phyloP scores from a whole-genome alignment of 257 asterid genomes.

The Galeopsis tetrahit region DNA sequence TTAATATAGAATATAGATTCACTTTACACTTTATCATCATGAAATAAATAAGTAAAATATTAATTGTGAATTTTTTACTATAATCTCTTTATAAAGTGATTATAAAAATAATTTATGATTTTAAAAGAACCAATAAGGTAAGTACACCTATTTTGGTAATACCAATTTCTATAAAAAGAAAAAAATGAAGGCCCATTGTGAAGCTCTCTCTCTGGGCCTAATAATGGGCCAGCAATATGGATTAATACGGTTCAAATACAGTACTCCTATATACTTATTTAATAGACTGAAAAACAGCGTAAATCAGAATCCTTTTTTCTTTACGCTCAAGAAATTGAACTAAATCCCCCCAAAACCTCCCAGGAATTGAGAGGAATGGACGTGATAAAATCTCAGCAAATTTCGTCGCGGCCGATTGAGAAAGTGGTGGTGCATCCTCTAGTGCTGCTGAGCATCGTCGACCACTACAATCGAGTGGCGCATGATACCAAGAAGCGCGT shows the following conservation, averaged over 20 bases:
- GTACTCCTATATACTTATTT: neutral
- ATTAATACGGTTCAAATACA: no score
- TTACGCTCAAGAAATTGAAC: slow-evolving; percentile 38
- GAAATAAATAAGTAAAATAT: no score
- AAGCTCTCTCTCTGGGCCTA: neutral
- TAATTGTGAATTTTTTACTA: no score
- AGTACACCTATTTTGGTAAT: no score
- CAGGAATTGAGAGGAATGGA: slow-evolving; percentile 51
- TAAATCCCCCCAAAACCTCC: slow-evolving; percentile 17
- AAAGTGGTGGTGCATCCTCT: slow-evolving; percentile 95
- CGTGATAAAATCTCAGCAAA: slow-evolving; percentile 89
- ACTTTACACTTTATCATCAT: no score
- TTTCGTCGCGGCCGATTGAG: slow-evolving; percentile 77
- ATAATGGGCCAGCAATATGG: neutral
- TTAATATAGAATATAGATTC: no score
- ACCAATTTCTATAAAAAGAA: no score
- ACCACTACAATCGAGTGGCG: slow-evolving; percentile 95
- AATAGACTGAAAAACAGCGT: neutral
- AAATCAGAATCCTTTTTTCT: slow-evolving; percentile 26
- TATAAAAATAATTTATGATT: no score
- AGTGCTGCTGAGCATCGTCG: slow-evolving; percentile 92
- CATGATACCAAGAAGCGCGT: slow-evolving; percentile 94
- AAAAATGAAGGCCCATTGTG: slow-evolving; percentile 4
- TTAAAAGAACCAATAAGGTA: neutral
- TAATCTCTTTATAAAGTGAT: no score